Conservation (phyloP, 805 yeast genomes). For the Starmerella riodocensis region DNA sequence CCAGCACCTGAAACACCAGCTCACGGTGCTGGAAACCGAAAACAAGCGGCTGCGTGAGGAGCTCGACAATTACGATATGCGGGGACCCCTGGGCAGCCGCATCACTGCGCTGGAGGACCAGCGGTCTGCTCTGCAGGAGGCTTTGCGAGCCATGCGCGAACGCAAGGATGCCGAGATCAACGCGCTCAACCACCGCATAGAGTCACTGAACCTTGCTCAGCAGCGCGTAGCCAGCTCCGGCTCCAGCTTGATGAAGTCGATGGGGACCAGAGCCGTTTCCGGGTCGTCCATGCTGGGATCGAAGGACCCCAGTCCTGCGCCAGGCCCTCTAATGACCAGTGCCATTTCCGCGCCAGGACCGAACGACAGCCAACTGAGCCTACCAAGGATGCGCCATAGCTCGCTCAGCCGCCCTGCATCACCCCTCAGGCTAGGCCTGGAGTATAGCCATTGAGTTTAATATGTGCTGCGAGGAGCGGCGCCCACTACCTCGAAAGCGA, state of each 20-base stretch:
- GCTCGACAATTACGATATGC: constrained; percentile 24
- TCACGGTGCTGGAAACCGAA: constrained; percentile 26
- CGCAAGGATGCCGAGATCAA: constrained; percentile 29
- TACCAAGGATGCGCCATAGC: constrained; percentile 11
- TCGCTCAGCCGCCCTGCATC: constrained; percentile 9
- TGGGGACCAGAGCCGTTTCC: neutral
- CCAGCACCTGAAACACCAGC: constrained; percentile 24
- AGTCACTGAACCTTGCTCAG: constrained; percentile 16
- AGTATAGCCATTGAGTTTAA: constrained; percentile 6
- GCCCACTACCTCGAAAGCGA: no score
- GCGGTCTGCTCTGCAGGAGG: constrained; percentile 30
- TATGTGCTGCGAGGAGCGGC: no score
- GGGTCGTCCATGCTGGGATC: neutral
- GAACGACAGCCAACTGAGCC: constrained; percentile 1
- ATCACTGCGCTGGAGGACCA: constrained; percentile 27
- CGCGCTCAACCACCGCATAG: constrained; percentile 23
- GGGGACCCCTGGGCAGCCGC: constrained; percentile 28
- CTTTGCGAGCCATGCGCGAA: constrained; percentile 30
- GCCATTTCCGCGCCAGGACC: neutral
- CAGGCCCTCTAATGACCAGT: no score
- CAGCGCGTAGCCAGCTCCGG: constrained; percentile 5
- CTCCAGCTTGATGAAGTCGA: neutral
- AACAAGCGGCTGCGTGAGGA: constrained; percentile 24
- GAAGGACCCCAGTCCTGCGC: neutral
- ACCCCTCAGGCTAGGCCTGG: constrained; percentile 10